Percentiles rank a stretch among this genome's conserved stretches.
These are phyloP conservation scores for Apiospora rasikravindrae DNA, from an alignment of 2,329 filamentous ascomycete species.

Conservation along the genomic window DNA sequence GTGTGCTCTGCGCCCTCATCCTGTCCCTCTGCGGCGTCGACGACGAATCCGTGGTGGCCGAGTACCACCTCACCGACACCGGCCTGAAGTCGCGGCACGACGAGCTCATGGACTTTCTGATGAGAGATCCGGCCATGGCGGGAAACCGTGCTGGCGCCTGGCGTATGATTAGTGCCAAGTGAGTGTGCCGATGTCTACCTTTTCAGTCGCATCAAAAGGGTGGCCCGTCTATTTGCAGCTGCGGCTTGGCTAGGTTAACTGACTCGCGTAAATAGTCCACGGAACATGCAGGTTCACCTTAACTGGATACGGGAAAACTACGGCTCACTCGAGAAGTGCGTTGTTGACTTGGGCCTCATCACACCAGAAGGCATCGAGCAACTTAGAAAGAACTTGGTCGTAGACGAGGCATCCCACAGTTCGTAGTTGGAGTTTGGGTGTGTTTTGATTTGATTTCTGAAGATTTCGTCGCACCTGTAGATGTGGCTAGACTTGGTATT, in stretches of 20 bases:
- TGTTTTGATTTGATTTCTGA: background rate
- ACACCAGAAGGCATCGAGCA: conserved; percentile 56
- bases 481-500: conserved; percentile 12
- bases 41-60: conserved; percentile 56
- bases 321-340: conserved; percentile 68
- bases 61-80: conserved; percentile 65
- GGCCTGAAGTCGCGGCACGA: conserved; percentile 49
- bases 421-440: background rate
- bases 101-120: conserved; percentile 49
- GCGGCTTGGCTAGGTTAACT: background rate
- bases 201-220: background rate
- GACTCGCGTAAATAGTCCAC: conserved; percentile 41
- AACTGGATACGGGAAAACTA: conserved; percentile 63
- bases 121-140: conserved; percentile 55
- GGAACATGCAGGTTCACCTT: conserved; percentile 55
- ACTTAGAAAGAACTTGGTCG: conserved; percentile 36
- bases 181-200: conserved; percentile 28
- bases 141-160: conserved; percentile 50
- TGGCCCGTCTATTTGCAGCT: background rate
- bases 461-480: background rate
- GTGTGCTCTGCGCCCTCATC: conserved; percentile 66
- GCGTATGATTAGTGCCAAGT: conserved; percentile 52
- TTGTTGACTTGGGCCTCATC: conserved; percentile 63
- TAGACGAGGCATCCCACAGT: conserved; percentile 27
- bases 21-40: conserved; percentile 63